Conservation (phyloP, 2,329 filamentous ascomycete species). For the Colletotrichum gloeosporioides region DNA sequence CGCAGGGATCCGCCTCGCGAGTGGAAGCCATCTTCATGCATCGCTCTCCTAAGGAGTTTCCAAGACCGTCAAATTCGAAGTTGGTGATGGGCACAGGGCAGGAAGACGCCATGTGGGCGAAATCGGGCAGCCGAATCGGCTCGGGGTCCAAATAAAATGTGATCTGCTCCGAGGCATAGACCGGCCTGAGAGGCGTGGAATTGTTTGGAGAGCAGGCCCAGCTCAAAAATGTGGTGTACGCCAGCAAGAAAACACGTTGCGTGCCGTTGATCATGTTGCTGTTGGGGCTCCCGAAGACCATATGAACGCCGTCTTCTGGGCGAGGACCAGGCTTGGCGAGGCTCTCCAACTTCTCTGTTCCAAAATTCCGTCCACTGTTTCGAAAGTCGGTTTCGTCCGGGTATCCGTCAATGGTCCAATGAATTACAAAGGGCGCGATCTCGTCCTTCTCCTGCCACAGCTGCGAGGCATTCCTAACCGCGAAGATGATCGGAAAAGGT, state of each 20-base stretch:
- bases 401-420: too few species aligned
- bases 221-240: neutral
- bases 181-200: neutral
- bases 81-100: neutral
- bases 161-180: neutral
- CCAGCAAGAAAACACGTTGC: neutral
- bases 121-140: neutral
- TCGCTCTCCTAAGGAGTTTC: neutral
- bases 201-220: neutral
- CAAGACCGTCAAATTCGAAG: neutral
- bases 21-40: neutral
- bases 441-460: too few species aligned
- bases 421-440: too few species aligned
- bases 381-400: too few species aligned
- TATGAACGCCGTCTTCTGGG: neutral
- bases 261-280: neutral
- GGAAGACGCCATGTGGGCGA: neutral
- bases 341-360: too few species aligned
- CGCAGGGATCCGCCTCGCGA: neutral
- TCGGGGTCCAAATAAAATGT: neutral
- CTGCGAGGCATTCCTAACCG: rapidly evolving
- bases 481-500: too few species aligned
- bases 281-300: neutral
- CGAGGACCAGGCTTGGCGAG: too few species aligned
- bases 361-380: too few species aligned